Evolutionary conservation across 73 alveolate species (phyloP).

Genomic region (Paramecium primaurelia): DNA sequence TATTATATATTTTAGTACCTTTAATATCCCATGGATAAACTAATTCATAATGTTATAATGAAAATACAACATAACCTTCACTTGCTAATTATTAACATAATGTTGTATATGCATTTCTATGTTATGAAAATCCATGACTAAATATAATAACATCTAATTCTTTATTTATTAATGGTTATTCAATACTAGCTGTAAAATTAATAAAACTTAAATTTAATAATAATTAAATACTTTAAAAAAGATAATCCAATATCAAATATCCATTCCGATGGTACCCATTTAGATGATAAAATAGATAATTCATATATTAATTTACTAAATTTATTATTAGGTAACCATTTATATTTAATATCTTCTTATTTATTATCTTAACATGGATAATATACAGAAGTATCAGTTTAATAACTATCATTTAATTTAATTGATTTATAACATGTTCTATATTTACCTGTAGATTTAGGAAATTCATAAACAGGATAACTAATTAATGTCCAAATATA

Average conservation of each 20-base stretch:
- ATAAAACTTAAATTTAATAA: not conserved
- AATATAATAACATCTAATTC: not conserved
- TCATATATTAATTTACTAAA: not conserved
- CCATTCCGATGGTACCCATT: constrained; percentile 1
- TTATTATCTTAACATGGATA: not conserved
- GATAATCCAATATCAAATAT: not conserved
- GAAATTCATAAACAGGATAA: constrained; percentile 38
- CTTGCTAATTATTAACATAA: constrained; percentile 29
- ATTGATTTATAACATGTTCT: constrained; percentile 1
- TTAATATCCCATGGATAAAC: constrained; percentile 43
- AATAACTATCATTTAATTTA: constrained; percentile 1
- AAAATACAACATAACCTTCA: constrained; percentile 40
- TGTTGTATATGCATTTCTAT: constrained; percentile 26
- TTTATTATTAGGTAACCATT: constrained; percentile 5
- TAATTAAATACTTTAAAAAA: not conserved
- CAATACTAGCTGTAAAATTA: not conserved
- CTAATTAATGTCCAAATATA: not conserved
- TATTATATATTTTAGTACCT: not conserved
- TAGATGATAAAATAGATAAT: not conserved
- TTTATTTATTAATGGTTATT: not conserved
- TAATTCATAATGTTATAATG: constrained; percentile 8
- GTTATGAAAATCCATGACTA: constrained; percentile 44
- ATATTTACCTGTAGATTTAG: constrained; percentile 6
- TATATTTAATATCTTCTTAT: not conserved
- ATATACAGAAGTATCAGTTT: not conserved